phyloP scores from a whole-genome alignment of 2,329 filamentous ascomycete genomes.

The Curvularia verruculosa region DNA sequence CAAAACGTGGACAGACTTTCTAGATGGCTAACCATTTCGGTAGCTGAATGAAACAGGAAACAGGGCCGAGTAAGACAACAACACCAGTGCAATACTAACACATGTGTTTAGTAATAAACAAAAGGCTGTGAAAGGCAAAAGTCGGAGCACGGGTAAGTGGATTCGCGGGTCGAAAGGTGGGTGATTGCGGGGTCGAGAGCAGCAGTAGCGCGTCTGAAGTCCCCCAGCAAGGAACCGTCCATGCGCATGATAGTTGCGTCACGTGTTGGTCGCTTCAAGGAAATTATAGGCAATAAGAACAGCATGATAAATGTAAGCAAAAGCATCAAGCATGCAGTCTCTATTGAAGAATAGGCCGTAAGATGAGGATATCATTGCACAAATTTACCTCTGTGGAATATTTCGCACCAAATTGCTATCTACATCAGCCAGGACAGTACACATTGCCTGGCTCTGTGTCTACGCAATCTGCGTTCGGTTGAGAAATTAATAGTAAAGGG shows the following conservation, averaged over 20 bases:
- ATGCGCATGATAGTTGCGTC: conserved; percentile 13
- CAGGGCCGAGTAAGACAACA: background rate
- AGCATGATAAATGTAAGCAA: background rate
- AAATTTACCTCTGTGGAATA: conserved; percentile 4
- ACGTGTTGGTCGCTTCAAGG: conserved; percentile 3
- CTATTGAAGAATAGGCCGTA: background rate
- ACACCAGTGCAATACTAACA: conserved; percentile 1
- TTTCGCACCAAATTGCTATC: conserved; percentile 11
- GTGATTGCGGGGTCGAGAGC: conserved; percentile 22
- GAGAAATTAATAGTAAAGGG: conserved; percentile 22
- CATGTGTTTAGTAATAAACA: background rate
- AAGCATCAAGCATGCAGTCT: background rate
- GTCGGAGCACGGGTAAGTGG: conserved; percentile 9
- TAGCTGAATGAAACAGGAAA: background rate
- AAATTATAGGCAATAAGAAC: no score
- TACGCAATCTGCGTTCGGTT: conserved; percentile 11
- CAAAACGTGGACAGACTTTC: background rate
- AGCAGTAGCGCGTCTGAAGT: conserved; percentile 10
- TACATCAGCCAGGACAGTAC: conserved; percentile 14
- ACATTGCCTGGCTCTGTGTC: conserved; percentile 8
- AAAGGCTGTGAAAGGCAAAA: background rate
- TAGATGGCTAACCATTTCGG: background rate
- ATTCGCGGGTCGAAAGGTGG: conserved; percentile 7
- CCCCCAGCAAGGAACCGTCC: conserved; percentile 4
- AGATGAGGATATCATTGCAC: background rate